Evolutionary conservation across 495 filamentous ascomycete genomes (phyloP), one percentile per base, ranked within the genome.

Genomic region (Trichoderma gamsii): DNA sequence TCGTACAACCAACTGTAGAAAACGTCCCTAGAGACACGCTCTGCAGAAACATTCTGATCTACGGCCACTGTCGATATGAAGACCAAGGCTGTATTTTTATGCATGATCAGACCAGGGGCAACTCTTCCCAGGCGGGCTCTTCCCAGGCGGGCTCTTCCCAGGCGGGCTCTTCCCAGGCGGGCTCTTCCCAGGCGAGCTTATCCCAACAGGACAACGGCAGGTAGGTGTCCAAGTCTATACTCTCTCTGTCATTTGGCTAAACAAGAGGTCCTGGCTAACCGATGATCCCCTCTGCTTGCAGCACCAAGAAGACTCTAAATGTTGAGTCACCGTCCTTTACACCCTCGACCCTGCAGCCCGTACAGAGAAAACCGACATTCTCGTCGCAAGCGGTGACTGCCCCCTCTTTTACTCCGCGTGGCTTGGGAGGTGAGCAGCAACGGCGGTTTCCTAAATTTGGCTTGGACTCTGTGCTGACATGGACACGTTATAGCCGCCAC

Each of bases 281-380:
- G 41, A 18, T 65, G 16, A n/a, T 35, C 41, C 44, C 72, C 75
- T 75, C 29, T 29, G 4, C 29, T 71, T 27, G 18, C 21, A 82
- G 81, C 70, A 77, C 83, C 68, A 95, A 90, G 80, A 92, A 94
- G 80, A 81, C 88, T 16, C 87, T 99, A 72, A 98, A 97, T 76
- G 94, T 96, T 72, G 95, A 98, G 71, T 97, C 95, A 15, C 95
- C 96, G 16, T 90, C 94, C 52, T 99, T 99, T 72, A 97, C 92
- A 1, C 96, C 95, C 69, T 83, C 80, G 78, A 84, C 76, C 78
- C 83, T 70, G 41, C 69, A 73, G n/a, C 29, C 51, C 6, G 73
- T 77, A 13, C 70, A 83, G 9, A 89, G 88, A 71, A 92, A 91
- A 73, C 80, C 84, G 11, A 81, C 77, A 13, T 78, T 98, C 68